A percentile compares a stretch with the other conserved stretches of the same genome.
Conservation (phyloP, 2,329 filamentous ascomycete genomes). For the Phyllosticta ampelicida region DNA sequence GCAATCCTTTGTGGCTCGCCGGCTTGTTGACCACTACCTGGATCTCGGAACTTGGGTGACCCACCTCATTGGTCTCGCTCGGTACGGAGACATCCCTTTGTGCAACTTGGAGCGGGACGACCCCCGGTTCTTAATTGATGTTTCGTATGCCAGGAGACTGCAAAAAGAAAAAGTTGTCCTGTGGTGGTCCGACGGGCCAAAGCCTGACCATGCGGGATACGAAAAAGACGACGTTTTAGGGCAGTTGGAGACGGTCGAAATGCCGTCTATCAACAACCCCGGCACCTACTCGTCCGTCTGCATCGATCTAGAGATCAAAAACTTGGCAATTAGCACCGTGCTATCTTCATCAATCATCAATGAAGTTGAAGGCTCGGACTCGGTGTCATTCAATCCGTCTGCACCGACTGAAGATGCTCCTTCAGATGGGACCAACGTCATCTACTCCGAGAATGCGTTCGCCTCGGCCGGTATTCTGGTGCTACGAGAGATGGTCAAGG, state of each 20-base stretch:
- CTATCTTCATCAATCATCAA: slow-evolving; percentile 94
- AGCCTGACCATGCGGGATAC: slow-evolving; percentile 90
- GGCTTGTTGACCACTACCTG: slow-evolving; percentile 80
- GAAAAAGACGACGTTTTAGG: slow-evolving; percentile 84
- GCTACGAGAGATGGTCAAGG: slow-evolving; percentile 93
- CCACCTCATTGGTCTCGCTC: slow-evolving; percentile 75
- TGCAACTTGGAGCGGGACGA: slow-evolving; percentile 95
- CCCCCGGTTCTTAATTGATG: slow-evolving; percentile 86
- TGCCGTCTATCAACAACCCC: slow-evolving; percentile 88
- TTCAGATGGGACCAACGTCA: slow-evolving; percentile 54
- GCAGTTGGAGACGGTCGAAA: slow-evolving; percentile 73
- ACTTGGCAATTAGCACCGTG: slow-evolving; percentile 95
- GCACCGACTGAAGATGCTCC: slow-evolving; percentile 48
- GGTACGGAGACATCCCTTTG: slow-evolving; percentile 87
- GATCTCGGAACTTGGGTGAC: slow-evolving; percentile 87
- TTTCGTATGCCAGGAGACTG: slow-evolving; percentile 82
- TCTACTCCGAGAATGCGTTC: slow-evolving; percentile 83
- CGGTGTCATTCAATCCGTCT: slow-evolving; percentile 72
- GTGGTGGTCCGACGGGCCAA: slow-evolving; percentile 86
- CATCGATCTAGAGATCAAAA: slow-evolving; percentile 87
- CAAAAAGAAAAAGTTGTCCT: slow-evolving; percentile 88
- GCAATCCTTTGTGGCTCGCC: slow-evolving; percentile 80
- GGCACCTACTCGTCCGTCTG: slow-evolving; percentile 94
- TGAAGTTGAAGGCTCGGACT: slow-evolving; percentile 83
- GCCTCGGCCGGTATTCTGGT: slow-evolving; percentile 85